Percentiles rank a stretch among this genome's conserved stretches.
Evolutionary conservation across 257 asterid genomes (phyloP).

Genomic region (Forsythia suspensa): DNA sequence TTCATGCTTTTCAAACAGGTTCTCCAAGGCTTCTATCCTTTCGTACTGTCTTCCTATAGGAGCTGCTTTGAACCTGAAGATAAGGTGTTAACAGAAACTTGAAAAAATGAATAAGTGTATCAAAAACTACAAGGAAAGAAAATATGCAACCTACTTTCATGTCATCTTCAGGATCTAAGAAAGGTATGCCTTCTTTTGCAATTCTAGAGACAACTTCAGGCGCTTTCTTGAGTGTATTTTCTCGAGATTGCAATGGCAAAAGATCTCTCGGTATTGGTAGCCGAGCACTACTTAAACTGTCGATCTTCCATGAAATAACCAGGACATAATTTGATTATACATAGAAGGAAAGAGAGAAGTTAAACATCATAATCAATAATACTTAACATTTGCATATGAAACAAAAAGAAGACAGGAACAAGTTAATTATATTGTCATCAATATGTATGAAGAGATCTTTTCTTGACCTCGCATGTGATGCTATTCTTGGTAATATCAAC

Average conservation of each 20-base stretch:
- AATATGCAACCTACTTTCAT: constrained; percentile 64
- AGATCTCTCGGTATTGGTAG: constrained; percentile 85
- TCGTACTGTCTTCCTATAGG: constrained; percentile 76
- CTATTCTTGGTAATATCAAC: not conserved
- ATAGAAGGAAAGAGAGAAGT: constrained; percentile 19
- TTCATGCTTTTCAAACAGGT: constrained; percentile 81
- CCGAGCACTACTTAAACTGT: constrained; percentile 71
- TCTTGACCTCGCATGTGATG: not conserved
- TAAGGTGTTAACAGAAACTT: constrained; percentile 1
- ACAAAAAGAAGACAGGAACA: not conserved
- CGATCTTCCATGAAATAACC: constrained; percentile 47
- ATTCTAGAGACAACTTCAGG: constrained; percentile 78
- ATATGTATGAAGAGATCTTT: not conserved
- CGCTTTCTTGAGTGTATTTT: constrained; percentile 85
- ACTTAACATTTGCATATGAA: constrained; percentile 18
- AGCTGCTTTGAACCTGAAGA: constrained; percentile 80
- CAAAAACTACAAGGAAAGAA: not conserved
- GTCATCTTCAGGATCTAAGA: constrained; percentile 92
- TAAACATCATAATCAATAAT: not conserved
- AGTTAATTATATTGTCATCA: not conserved
- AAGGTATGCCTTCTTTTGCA: constrained; percentile 78
- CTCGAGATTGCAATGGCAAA: constrained; percentile 81
- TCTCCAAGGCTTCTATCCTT: constrained; percentile 92
- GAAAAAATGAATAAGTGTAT: not conserved
- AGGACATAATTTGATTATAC: constrained; percentile 9